phyloP scores from a whole-genome alignment of 1,139 yeast genomes.

The Suhomyces kunorum region DNA sequence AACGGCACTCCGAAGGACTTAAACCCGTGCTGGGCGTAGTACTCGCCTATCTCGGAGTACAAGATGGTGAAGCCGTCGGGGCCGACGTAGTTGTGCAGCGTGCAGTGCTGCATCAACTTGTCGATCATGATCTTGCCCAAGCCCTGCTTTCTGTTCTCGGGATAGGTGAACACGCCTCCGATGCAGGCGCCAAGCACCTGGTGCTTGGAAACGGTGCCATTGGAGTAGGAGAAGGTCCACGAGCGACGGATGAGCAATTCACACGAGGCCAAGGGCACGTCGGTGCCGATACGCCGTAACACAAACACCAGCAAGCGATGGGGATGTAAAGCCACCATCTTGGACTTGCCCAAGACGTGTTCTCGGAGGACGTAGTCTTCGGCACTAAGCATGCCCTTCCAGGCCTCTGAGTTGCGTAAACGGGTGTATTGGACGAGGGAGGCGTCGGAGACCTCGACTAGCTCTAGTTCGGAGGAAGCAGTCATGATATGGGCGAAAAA shows the following conservation, averaged over 20 bases:
- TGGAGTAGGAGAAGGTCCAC: constrained; percentile 24
- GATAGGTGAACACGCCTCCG: constrained; percentile 51
- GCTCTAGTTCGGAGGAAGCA: constrained; percentile 13
- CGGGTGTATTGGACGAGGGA: constrained; percentile 52
- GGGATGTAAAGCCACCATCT: constrained; percentile 25
- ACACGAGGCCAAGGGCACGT: constrained; percentile 33
- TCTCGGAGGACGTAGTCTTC: constrained; percentile 58
- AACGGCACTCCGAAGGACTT: constrained; percentile 49
- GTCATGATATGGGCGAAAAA: constrained; percentile 4
- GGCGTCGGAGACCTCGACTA: constrained; percentile 16
- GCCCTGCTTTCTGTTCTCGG: constrained; percentile 61
- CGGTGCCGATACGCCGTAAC: constrained; percentile 25
- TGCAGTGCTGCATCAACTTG: constrained; percentile 34
- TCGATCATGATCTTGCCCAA: constrained; percentile 65
- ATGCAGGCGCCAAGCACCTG: constrained; percentile 22
- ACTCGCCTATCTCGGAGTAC: constrained; percentile 75
- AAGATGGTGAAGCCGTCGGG: constrained; percentile 49
- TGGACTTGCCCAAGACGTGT: constrained; percentile 39
- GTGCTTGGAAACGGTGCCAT: constrained; percentile 23
- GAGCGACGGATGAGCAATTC: constrained; percentile 41
- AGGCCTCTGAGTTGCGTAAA: constrained; percentile 46
- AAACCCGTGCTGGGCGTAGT: constrained; percentile 61
- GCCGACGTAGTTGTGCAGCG: constrained; percentile 25
- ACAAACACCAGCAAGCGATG: constrained; percentile 34
- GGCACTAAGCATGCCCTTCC: constrained; percentile 52